phyloP scores from a whole-genome alignment of 2,329 filamentous ascomycete species.

The Fusarium newnesense region DNA sequence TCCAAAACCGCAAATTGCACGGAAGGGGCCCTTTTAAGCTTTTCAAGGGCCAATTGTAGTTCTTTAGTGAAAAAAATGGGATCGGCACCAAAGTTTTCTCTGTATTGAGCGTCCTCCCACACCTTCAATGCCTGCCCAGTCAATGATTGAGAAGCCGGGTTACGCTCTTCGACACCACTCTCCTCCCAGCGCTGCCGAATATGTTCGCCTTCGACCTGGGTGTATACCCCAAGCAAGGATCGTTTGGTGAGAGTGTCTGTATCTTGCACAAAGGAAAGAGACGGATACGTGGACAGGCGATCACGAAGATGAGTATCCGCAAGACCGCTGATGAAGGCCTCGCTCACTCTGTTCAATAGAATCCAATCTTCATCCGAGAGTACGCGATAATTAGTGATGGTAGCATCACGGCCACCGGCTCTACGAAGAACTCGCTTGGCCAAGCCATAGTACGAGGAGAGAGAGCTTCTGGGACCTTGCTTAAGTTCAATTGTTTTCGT shows the following conservation, averaged over 20 bases:
- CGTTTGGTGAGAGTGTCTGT: slow-evolving; percentile 49
- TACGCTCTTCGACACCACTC: slow-evolving; percentile 34
- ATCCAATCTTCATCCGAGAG: slow-evolving; percentile 58
- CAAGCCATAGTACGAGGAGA: slow-evolving; percentile 58
- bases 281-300: slow-evolving; percentile 59
- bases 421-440: slow-evolving; percentile 63
- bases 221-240: slow-evolving; percentile 64
- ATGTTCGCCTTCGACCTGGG: slow-evolving; percentile 67
- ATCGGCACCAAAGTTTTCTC: slow-evolving; percentile 55
- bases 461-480: slow-evolving; percentile 54
- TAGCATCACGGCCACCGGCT: slow-evolving; percentile 62
- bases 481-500: slow-evolving; percentile 49
- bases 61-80: slow-evolving; percentile 63
- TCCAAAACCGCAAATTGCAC: slow-evolving; percentile 64
- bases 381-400: slow-evolving; percentile 56
- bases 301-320: slow-evolving; percentile 56
- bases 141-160: slow-evolving; percentile 37
- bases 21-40: slow-evolving; percentile 62
- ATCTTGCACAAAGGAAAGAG: slow-evolving; percentile 53
- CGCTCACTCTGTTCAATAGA: slow-evolving; percentile 62
- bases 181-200: slow-evolving; percentile 55
- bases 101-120: slow-evolving; percentile 60
- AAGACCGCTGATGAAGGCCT: slow-evolving; percentile 66
- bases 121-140: slow-evolving; percentile 50
- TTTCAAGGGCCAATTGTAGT: slow-evolving; percentile 59